These are phyloP conservation scores for Suillus occidentalis DNA, from an alignment of 768 basidiomycete species.

Conservation along the genomic window DNA sequence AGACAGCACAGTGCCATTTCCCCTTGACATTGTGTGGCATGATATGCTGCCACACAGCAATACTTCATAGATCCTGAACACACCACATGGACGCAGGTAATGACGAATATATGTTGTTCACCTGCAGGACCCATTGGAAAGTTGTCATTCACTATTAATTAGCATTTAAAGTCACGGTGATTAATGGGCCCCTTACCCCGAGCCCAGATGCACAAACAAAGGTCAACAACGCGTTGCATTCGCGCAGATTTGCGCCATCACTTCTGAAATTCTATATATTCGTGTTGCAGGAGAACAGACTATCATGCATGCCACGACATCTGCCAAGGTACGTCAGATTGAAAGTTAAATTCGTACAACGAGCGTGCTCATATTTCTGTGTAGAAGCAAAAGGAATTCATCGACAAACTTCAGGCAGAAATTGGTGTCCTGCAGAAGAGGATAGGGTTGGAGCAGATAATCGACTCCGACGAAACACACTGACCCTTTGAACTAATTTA, in stretches of 20 bases:
- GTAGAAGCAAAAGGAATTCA: slow-evolving; percentile 54
- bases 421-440: slow-evolving; percentile 45
- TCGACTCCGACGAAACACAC: background rate
- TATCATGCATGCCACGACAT: slow-evolving; percentile 29
- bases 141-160: too few relatives aligned
- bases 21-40: background rate
- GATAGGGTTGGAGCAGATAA: slow-evolving; percentile 41
- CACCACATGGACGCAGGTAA: background rate
- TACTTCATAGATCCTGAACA: background rate
- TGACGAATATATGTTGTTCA: background rate
- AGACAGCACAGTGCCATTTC: background rate
- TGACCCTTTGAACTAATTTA: slow-evolving; percentile 2
- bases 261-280: background rate
- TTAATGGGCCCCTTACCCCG: too few relatives aligned
- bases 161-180: too few relatives aligned
- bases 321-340: slow-evolving; percentile 24
- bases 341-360: background rate
- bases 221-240: too few relatives aligned
- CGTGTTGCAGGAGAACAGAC: background rate
- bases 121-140: background rate
- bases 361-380: background rate
- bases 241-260: background rate
- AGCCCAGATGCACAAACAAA: too few relatives aligned
- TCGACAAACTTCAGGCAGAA: slow-evolving; percentile 48
- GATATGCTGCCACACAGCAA: background rate